A percentile compares a stretch with the other conserved stretches of the same genome.
phyloP scores from a whole-genome alignment of 1,284 basidiomycete genomes.

The Salmacisia buchloeana region DNA sequence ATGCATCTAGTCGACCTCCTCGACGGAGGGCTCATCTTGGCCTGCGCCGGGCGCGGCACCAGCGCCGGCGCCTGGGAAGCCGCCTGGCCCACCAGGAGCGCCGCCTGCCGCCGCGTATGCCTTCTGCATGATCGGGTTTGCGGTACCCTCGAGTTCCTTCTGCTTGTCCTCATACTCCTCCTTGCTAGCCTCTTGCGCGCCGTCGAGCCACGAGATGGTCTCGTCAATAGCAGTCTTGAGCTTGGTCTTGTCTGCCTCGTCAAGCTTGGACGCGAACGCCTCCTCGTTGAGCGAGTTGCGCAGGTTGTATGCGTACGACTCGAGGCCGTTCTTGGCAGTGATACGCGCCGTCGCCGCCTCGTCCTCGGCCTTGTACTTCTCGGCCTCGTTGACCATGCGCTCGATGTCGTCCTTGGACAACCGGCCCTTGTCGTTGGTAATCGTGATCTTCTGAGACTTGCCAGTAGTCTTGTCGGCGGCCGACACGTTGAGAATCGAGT shows the following conservation, averaged over 20 bases:
- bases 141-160: constrained; percentile 86
- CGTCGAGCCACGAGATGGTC: constrained; percentile 81
- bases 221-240: constrained; percentile 79
- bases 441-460: constrained; percentile 86
- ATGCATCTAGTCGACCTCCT: constrained; percentile 66
- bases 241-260: constrained; percentile 77
- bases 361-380: constrained; percentile 71
- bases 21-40: constrained; percentile 77
- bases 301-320: constrained; percentile 94
- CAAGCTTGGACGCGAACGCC: constrained; percentile 67
- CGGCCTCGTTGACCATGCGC: constrained; percentile 69
- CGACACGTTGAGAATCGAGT: constrained; percentile 94
- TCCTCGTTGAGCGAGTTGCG: constrained; percentile 63
- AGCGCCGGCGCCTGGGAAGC: constrained; percentile 49
- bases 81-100: constrained; percentile 58
- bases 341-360: constrained; percentile 63
- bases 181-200: constrained; percentile 80
- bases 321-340: constrained; percentile 69
- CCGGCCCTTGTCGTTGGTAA: constrained; percentile 98
- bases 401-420: constrained; percentile 98
- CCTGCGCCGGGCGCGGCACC: constrained; percentile 39
- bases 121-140: constrained; percentile 92
- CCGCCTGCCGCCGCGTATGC: constrained; percentile 66
- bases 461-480: constrained; percentile 96
- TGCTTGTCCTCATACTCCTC: constrained; percentile 94